Conservation (phyloP, 352 stramenopile genomes). For the Globisporangium yorkense region DNA sequence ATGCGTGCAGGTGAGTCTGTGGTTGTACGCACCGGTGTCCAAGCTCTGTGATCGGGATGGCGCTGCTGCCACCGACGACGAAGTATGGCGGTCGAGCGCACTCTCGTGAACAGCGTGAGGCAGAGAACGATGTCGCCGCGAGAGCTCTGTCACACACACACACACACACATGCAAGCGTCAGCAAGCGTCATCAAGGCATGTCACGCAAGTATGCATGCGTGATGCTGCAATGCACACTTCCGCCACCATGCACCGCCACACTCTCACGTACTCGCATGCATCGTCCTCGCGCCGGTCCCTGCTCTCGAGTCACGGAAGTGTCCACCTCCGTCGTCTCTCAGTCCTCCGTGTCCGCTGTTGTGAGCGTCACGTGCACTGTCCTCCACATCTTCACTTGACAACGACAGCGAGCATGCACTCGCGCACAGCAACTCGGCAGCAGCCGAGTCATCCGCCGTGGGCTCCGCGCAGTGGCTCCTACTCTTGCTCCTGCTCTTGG, state of each 20-base stretch:
- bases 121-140: constrained; percentile 2
- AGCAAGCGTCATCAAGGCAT: not conserved
- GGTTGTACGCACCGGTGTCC: constrained; percentile 5
- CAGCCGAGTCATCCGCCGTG: not conserved
- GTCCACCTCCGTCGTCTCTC: not conserved
- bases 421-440: not conserved
- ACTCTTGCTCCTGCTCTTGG: not conserved
- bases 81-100: not conserved
- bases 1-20: too few relatives aligned
- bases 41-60: constrained; percentile 5
- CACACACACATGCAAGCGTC: not conserved
- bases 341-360: not conserved
- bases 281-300: not conserved
- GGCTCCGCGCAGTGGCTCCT: not conserved
- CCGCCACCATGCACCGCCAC: too few relatives aligned
- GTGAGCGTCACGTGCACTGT: not conserved
- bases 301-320: not conserved
- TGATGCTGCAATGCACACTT: not conserved
- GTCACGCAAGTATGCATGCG: not conserved
- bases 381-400: not conserved
- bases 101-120: not conserved
- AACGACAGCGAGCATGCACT: not conserved
- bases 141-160: not conserved
- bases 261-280: not conserved
- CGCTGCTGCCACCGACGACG: not conserved